A percentile compares a stretch with the other conserved stretches of the same genome.
phyloP scores from a whole-genome alignment of 352 stramenopile genomes.

The Phytophthora pinifolia region DNA sequence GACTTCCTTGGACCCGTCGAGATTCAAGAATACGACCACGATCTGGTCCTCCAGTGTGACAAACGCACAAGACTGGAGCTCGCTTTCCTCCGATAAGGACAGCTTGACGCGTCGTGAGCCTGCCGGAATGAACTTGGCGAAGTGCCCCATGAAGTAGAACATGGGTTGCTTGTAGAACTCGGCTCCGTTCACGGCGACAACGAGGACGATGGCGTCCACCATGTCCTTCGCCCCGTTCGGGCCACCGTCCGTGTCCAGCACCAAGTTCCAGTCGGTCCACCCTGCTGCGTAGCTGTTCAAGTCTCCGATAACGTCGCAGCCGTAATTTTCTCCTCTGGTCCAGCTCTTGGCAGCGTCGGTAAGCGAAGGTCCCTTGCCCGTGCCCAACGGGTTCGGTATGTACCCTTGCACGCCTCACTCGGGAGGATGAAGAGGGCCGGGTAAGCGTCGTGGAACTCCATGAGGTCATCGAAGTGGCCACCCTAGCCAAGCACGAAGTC shows the following conservation, averaged over 20 bases:
- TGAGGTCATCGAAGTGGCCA: slow-evolving; percentile 49
- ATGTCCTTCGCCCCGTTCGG: slow-evolving; percentile 75
- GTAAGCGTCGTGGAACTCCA: slow-evolving; percentile 43
- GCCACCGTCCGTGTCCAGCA: slow-evolving; percentile 64
- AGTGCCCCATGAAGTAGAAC: slow-evolving; percentile 72
- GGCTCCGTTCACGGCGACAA: no score
- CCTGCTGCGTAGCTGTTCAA: slow-evolving; percentile 71
- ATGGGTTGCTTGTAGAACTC: slow-evolving; percentile 17
- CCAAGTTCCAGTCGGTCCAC: slow-evolving; percentile 90
- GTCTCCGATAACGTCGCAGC: slow-evolving; percentile 87
- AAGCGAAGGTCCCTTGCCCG: slow-evolving; percentile 41
- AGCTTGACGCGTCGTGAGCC: slow-evolving; percentile 44
- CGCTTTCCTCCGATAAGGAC: slow-evolving; percentile 11
- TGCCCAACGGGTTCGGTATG: slow-evolving; percentile 40
- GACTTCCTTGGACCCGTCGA: slow-evolving; percentile 34
- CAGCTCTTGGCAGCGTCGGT: slow-evolving; percentile 40
- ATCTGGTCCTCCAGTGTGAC: slow-evolving; percentile 42
- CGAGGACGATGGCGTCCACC: slow-evolving; percentile 73
- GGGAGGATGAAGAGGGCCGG: slow-evolving; percentile 72
- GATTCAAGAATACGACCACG: slow-evolving; percentile 42
- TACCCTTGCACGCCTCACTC: slow-evolving; percentile 69
- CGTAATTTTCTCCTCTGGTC: slow-evolving; percentile 72
- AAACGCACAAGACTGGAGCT: slow-evolving; percentile 44
- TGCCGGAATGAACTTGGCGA: slow-evolving; percentile 63
- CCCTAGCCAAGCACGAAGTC: slow-evolving; percentile 41